These are phyloP conservation scores for Pharnaceum exiguum DNA, from an alignment of 148 eudicot genomes.

Conservation along the genomic window DNA sequence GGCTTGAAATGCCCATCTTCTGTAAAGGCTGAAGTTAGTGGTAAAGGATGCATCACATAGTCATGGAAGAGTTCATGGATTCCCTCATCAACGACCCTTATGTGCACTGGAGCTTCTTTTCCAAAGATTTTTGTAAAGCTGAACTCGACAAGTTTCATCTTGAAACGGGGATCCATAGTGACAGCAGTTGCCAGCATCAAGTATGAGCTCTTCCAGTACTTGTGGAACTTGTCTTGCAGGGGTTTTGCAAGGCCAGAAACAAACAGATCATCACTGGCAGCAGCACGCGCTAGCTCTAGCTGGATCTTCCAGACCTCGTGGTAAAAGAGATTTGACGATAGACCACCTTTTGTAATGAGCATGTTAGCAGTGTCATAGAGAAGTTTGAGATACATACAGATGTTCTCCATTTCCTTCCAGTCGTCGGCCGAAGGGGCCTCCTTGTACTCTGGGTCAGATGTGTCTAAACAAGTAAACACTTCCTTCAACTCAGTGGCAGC, in stretches of 20 bases:
- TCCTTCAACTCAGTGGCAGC: conserved; percentile 80
- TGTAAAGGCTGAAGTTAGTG: conserved; percentile 32
- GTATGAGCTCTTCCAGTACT: conserved; percentile 70
- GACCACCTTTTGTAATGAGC: conserved; percentile 37
- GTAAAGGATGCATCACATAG: conserved; percentile 49
- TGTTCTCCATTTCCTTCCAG: conserved; percentile 64
- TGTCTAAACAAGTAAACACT: conserved; percentile 73
- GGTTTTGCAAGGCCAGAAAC: conserved; percentile 43
- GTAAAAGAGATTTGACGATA: conserved; percentile 61
- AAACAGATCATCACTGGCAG: conserved; percentile 60
- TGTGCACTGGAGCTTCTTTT: conserved; percentile 53
- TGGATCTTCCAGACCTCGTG: conserved; percentile 93
- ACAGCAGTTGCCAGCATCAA: conserved; percentile 72
- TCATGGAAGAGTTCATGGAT: conserved; percentile 81
- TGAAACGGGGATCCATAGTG: conserved; percentile 89
- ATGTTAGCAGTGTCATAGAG: conserved; percentile 59
- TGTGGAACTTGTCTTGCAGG: conserved; percentile 68
- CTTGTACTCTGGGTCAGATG: conserved; percentile 62
- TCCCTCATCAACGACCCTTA: conserved; percentile 70
- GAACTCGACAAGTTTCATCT: conserved; percentile 91
- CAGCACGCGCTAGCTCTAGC: conserved; percentile 69
- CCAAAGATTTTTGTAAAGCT: conserved; percentile 78
- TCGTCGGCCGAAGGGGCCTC: conserved; percentile 62
- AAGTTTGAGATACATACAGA: conserved; percentile 58
- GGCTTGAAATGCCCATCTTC: conserved; percentile 40